A percentile compares a stretch with the other conserved stretches of the same genome.
Conservation (phyloP, 495 filamentous ascomycete genomes). For the Xeromyces bisporus region DNA sequence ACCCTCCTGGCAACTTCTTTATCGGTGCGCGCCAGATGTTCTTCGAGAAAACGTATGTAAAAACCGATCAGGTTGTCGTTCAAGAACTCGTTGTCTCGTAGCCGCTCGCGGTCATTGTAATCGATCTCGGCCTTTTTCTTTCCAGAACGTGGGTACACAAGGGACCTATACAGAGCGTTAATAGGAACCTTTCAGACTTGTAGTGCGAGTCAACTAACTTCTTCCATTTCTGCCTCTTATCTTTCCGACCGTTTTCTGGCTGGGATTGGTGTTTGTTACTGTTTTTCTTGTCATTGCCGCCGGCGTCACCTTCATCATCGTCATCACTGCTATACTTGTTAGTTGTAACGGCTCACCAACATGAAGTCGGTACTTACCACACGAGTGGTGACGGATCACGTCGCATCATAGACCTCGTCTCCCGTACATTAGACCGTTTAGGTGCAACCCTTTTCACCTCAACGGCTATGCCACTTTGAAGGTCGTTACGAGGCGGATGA, state of each 20-base stretch:
- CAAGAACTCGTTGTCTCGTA: conserved; percentile 71
- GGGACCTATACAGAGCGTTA: conserved; percentile 23
- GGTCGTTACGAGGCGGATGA: conserved; percentile 1
- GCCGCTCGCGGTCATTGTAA: conserved; percentile 57
- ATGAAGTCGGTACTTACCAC: conserved; percentile 6
- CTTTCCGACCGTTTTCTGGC: conserved; percentile 5
- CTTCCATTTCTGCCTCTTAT: conserved; percentile 13
- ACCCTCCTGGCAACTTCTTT: conserved; percentile 43
- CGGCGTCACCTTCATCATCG: conserved; percentile 2
- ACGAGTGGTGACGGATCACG: conserved; percentile 5
- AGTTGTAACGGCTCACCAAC: not conserved
- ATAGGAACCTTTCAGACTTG: not conserved
- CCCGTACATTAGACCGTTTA: conserved; percentile 3
- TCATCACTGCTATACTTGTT: conserved; percentile 5
- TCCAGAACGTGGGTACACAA: conserved; percentile 53
- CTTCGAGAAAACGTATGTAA: conserved; percentile 62
- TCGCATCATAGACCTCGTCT: conserved; percentile 19
- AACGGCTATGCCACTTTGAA: conserved; percentile 10
- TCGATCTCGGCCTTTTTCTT: conserved; percentile 60
- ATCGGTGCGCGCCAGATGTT: conserved; percentile 37
- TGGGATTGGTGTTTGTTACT: not conserved
- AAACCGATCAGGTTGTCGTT: conserved; percentile 89
- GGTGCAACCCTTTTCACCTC: conserved; percentile 14
- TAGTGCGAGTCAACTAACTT: conserved; percentile 2
- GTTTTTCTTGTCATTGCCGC: too few species aligned